Evolutionary conservation across 257 asterid genomes (phyloP), one percentile per base, ranked within the genome.

Genomic region (Mitragyna speciosa): DNA sequence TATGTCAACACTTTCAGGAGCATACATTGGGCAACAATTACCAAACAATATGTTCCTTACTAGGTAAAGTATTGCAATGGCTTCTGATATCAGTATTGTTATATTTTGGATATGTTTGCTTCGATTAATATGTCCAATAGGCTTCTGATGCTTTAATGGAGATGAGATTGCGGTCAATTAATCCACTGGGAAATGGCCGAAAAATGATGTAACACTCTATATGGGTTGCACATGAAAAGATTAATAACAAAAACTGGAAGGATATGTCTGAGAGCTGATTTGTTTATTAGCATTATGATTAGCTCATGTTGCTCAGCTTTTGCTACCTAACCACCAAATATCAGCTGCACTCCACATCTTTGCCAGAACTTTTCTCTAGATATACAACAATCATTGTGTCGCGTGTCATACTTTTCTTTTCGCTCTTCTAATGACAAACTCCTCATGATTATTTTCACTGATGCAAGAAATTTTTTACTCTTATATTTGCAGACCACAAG

Each of bases 1-100:
- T 52, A 17, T 75, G 69, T 36, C 75, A 77, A 67, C 78, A 88
- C 81, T 79, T 86, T 78, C 84, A 79, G 92, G 89, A 77, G 85
- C 90, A 82, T 89, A 86, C 87, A 82, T 78, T 86, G 90, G 86
- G 28, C 94, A 88, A 77, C 88, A 84, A 66, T 26, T 89, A 66
- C 77, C 83, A 12, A 79, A 82, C 84, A 86, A 76, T 88, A 79
- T 75, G 84, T 79, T 56, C 59, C 75, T 75, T 66, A 48, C 84
- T 74, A 87, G 89, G 97, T 94, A 89, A 81, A 31, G 7, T 59
- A 64, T 67, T 72, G 30, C 5, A 49, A n/a, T 26, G 39, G 33
- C 75, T 73, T 82, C 51, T 20, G 17, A 20, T 30, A 15, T 5
- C 10, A 9, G 41, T 4, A 36, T 36, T 36, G 4, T 12, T 59